These are phyloP conservation scores for Parietaria judaica DNA, from an alignment of 306 rosid genomes.

Conservation along the genomic window DNA sequence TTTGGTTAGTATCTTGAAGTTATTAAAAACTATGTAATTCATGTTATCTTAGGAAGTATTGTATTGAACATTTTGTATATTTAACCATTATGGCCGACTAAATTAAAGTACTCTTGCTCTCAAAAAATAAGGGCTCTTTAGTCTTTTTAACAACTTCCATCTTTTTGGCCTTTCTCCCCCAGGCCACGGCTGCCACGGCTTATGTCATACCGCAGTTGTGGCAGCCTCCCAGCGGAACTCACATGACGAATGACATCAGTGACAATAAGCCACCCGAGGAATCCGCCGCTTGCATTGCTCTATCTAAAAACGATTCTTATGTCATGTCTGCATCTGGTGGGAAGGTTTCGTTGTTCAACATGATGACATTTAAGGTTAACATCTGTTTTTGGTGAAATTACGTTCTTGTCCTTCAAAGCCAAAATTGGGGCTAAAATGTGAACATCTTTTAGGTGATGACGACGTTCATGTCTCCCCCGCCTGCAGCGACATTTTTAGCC, in stretches of 20 bases:
- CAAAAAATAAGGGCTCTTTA: background rate
- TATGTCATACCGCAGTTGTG: slow-evolving; percentile 35
- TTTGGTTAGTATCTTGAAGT: no score
- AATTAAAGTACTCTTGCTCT: background rate
- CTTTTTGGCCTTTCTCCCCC: background rate
- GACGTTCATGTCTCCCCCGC: slow-evolving; percentile 38
- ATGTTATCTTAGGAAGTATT: no score
- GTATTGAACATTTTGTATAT: no score
- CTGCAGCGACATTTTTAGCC: slow-evolving; percentile 40
- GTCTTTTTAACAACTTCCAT: slow-evolving; percentile 2
- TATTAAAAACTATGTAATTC: no score
- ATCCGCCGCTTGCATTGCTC: slow-evolving; percentile 36
- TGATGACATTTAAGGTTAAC: slow-evolving; percentile 43
- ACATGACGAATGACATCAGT: slow-evolving; percentile 33
- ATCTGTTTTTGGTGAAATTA: background rate
- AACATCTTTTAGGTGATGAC: slow-evolving; percentile 32
- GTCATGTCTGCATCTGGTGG: slow-evolving; percentile 49
- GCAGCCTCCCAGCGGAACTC: slow-evolving; percentile 39
- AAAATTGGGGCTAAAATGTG: background rate
- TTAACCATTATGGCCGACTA: no score
- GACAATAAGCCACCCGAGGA: slow-evolving; percentile 35
- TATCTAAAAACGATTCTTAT: slow-evolving; percentile 39
- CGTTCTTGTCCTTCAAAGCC: no score
- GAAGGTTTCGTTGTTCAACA: slow-evolving; percentile 37
- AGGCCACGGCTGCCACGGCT: slow-evolving; percentile 33